Base-by-base conservation (phyloP, 176 grass and related monocot species). In the Carex scoparia region DNA sequence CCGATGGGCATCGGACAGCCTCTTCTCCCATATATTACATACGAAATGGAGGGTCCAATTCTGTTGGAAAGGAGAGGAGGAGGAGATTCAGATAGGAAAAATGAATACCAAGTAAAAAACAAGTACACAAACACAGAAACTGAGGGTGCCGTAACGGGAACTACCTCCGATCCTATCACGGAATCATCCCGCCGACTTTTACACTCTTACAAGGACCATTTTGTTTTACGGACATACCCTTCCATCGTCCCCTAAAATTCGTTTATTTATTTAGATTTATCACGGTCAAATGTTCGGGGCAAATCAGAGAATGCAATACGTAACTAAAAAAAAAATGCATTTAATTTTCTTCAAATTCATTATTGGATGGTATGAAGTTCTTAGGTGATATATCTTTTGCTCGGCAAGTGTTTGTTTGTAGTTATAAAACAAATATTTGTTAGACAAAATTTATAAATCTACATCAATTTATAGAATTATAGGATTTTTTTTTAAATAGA, bases 81-180 rank as follows among this genome's bases (percentile, higher is more conserved):
- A 12, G 1, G 23, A 48, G 19, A 32, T 69, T 44, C 5, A 65
- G 10, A 65, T 42, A 63, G 79, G 23, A 23, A 61, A 60, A 65
- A 55, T 73, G 28, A 60, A 44, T 28, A 38, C 5, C 10, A 85
- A 85, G 66, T 42, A 63, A 76, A 76, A 35, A 77, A 85, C 30
- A 54, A 82, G 80, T 60, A 85, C 67, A 85, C 14, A 75, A 76
- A 71, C 42, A 85, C 15, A 77, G 51, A 77, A 63, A 77, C 42
- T 84, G 54, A 65, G 23, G 69, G 70, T 78, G 80, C 68, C 80
- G 86, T 84, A 76, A 66, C 16, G 86, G 66, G 51, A 83, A 78
- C 86, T 83, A 46, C 80, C 31, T 84, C 86, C 80, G 66, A 67
- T 77, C 14, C 38, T 31, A 9, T 84, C 1, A 53, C 51, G 54